A percentile compares a stretch with the other conserved stretches of the same genome.
Conservation (phyloP, 2,329 filamentous ascomycete genomes). For the Coleophoma crateriformis region DNA sequence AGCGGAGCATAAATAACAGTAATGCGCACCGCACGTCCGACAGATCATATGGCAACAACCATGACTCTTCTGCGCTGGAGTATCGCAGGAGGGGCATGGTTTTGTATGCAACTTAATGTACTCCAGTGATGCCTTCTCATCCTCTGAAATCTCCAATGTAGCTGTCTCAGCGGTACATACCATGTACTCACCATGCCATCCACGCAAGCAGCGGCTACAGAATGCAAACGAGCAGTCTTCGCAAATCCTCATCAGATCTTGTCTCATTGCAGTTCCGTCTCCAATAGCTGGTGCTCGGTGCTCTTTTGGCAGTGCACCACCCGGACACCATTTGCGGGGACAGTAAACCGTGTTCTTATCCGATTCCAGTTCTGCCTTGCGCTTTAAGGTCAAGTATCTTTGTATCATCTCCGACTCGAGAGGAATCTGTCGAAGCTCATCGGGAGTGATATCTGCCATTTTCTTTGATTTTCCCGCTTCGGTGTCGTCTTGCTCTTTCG, state of each 20-base stretch:
- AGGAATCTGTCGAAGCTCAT: constrained; percentile 76
- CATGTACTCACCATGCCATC: constrained; percentile 85
- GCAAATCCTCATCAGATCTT: constrained; percentile 63
- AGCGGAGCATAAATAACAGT: constrained; percentile 89
- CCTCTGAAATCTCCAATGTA: constrained; percentile 67
- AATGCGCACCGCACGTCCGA: constrained; percentile 83
- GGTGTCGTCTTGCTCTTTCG: constrained; percentile 46
- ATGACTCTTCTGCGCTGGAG: constrained; percentile 81
- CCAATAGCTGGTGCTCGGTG: constrained; percentile 67
- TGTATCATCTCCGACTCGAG: constrained; percentile 67
- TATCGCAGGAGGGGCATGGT: constrained; percentile 81
- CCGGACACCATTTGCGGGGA: constrained; percentile 87
- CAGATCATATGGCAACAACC: constrained; percentile 98
- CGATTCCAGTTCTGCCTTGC: constrained; percentile 86
- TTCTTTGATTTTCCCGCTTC: constrained; percentile 30
- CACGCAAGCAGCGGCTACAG: constrained; percentile 61
- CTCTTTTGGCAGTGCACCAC: constrained; percentile 71
- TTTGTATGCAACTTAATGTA: constrained; percentile 80
- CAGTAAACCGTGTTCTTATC: constrained; percentile 93
- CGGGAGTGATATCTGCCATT: constrained; percentile 69
- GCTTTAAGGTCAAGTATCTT: constrained; percentile 83
- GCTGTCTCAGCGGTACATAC: constrained; percentile 63
- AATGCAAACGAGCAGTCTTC: constrained; percentile 89
- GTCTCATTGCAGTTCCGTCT: constrained; percentile 52
- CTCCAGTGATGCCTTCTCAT: constrained; percentile 81